Evolutionary conservation across 371 early-diverging fungal species (phyloP), one percentile per base, ranked within the genome.

Genomic region (Apophysomyces variabilis): DNA sequence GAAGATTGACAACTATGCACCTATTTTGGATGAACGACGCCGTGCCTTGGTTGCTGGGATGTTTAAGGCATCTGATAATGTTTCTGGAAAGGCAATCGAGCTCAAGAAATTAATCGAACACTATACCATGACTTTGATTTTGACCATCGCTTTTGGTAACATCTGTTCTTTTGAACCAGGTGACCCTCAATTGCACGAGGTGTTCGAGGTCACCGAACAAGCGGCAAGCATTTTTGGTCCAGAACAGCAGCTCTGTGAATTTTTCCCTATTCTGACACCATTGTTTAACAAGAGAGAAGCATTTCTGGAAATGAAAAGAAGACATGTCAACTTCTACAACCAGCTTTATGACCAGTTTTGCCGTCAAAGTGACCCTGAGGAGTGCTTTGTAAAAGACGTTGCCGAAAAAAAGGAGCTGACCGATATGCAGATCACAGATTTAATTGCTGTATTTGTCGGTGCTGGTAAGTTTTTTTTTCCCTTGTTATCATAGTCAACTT

Each of bases 371-470:
- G 44, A 64, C 13, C 60, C 41, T 6, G 66, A 69, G 18, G 75
- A 78, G 54, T 83, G 84, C 59, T 77, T 80, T 65, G 67, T 83
- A 8, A 80, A 72, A 36, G 75, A 77, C 13, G 64, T 83, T 8
- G 54, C 79, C n/a, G 62, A 60, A 0, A 60, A 57, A 14, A 67
- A 66, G 11, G 66, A 72, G 13, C 39, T 83, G 35, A 77, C 74
- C 3, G 79, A 80, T 37, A 38, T 74, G 21, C 78, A 80, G 44
- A 70, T 74, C 9, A 66, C 64, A 21, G 64, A 71, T 21, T 79
- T 82, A 45, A 57, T 73, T 12, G 69, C 70, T 9, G 60, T 79
- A 8, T 79, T 82, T 72, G 74, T 82, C 14, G 80, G 83, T 18
- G 83, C 80, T 39, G 83, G 75, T 69, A 69, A 65, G 45, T 26